Percentiles rank a stretch among this genome's conserved stretches.
phyloP scores from a whole-genome alignment of 768 basidiomycete genomes.

The Albatrellus ellisii region DNA sequence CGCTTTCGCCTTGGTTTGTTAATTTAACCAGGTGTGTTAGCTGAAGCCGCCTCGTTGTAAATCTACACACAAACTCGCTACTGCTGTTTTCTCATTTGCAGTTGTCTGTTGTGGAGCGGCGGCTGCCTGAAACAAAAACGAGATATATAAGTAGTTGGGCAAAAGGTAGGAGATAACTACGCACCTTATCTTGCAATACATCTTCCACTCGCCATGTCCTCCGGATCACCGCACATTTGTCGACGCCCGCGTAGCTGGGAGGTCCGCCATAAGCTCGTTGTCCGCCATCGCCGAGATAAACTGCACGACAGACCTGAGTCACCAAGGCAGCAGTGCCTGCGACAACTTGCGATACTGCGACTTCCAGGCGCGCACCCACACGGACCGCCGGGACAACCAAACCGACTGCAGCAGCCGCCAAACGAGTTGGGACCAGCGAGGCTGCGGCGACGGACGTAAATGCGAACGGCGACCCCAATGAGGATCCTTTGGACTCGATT shows the following conservation, averaged over 20 bases:
- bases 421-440: constrained; percentile 11
- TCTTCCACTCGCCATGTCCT: constrained; percentile 16
- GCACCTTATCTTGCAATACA: constrained; percentile 13
- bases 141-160: too few species aligned
- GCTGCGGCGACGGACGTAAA: constrained; percentile 13
- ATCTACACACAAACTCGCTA: too few species aligned
- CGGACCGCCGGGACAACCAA: constrained; percentile 7
- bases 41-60: too few species aligned
- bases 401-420: constrained; percentile 8
- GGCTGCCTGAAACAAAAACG: too few species aligned
- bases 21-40: too few species aligned
- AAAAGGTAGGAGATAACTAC: constrained; percentile 4
- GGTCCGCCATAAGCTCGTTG: too few species aligned
- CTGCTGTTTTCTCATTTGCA: too few species aligned
- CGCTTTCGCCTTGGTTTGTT: too few species aligned
- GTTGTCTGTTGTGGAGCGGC: too few species aligned
- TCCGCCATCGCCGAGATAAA: constrained; percentile 11
- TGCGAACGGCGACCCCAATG: constrained; percentile 11
- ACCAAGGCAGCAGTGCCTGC: constrained; percentile 3
- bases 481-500: constrained; percentile 1
- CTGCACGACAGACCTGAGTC: constrained; percentile 5
- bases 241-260: too few species aligned
- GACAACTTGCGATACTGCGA: constrained; percentile 12
- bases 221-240: too few species aligned
- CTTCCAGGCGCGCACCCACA: constrained; percentile 6